A percentile compares a stretch with the other conserved stretches of the same genome.
Evolutionary conservation across 129 eudicot genomes (phyloP).

Genomic region (Calendula officinalis): DNA sequence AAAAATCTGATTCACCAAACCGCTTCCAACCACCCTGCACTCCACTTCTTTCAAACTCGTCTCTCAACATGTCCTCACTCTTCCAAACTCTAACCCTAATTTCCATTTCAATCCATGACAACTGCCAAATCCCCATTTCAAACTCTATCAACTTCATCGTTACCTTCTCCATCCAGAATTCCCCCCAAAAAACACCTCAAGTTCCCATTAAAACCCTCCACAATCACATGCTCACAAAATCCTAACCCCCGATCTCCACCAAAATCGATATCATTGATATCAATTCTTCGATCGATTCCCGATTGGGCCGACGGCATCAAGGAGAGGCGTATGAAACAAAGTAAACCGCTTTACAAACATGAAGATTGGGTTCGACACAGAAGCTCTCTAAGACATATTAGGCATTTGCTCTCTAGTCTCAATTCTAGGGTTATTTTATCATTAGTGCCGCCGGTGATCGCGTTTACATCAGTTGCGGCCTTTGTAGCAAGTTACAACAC

Average conservation of each 20-base stretch:
- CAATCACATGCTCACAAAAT: slow-evolving; percentile 48
- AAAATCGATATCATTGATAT: slow-evolving; percentile 34
- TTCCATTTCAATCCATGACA: slow-evolving; percentile 41
- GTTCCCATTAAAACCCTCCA: slow-evolving; percentile 38
- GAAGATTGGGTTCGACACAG: slow-evolving; percentile 77
- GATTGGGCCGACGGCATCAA: slow-evolving; percentile 78
- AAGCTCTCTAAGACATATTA: slow-evolving; percentile 72
- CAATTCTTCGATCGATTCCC: slow-evolving; percentile 64
- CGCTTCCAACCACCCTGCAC: slow-evolving; percentile 42
- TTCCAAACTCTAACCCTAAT: slow-evolving; percentile 39
- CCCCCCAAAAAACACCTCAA: slow-evolving; percentile 30
- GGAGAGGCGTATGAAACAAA: slow-evolving; percentile 69
- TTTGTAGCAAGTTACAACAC: slow-evolving; percentile 76
- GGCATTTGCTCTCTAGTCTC: slow-evolving; percentile 66
- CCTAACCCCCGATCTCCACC: slow-evolving; percentile 21
- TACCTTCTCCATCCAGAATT: slow-evolving; percentile 36
- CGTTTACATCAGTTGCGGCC: slow-evolving; percentile 74
- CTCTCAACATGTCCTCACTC: slow-evolving; percentile 17
- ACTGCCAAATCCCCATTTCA: slow-evolving; percentile 42
- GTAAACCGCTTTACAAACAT: slow-evolving; percentile 53
- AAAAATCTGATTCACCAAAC: slow-evolving; percentile 49
- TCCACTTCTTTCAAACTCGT: slow-evolving; percentile 35
- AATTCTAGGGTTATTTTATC: slow-evolving; percentile 80
- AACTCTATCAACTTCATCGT: slow-evolving; percentile 23
- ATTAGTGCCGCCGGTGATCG: slow-evolving; percentile 80